Conservation (phyloP, 768 basidiomycete genomes). For the Trametes cingulata region DNA sequence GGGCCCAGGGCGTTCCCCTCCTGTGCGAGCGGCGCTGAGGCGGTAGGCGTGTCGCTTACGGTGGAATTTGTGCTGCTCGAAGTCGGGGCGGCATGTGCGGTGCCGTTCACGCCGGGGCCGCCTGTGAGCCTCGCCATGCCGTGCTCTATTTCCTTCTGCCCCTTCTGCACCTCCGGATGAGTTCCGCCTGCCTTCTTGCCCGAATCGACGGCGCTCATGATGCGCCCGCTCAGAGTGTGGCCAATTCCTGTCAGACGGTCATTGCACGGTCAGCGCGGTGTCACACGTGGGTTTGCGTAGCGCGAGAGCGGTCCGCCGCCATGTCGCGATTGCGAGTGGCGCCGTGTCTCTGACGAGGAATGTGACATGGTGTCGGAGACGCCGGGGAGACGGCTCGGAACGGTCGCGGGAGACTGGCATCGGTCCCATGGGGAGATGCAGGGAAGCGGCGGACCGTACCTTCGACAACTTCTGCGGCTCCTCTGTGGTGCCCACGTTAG, state of each 20-base stretch:
- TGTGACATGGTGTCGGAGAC: neutral
- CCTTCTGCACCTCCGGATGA: conserved; percentile 11
- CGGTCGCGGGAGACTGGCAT: neutral
- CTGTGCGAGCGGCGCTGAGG: neutral
- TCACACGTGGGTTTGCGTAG: too few relatives aligned
- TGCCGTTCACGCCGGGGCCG: neutral
- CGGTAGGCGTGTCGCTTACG: neutral
- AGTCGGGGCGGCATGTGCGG: neutral
- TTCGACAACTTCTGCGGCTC: conserved; percentile 15
- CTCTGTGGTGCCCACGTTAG: neutral
- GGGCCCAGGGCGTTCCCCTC: conserved; percentile 8
- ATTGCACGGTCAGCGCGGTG: neutral
- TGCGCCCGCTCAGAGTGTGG: conserved; percentile 18
- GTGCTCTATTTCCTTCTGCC: conserved; percentile 13
- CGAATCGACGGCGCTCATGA: conserved; percentile 15
- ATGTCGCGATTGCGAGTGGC: neutral
- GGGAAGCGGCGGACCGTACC: conserved; percentile 4
- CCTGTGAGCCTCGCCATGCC: conserved; percentile 19
- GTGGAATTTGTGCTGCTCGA: neutral
- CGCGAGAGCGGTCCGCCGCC: too few relatives aligned
- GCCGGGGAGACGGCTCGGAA: too few relatives aligned
- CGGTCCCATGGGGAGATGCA: neutral
- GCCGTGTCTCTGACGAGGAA: neutral
- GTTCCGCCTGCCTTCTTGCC: neutral
- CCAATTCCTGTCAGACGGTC: conserved; percentile 7